Evolutionary conservation across 495 filamentous ascomycete genomes (phyloP), one percentile per base, ranked within the genome.

Genomic region (Hyaloscypha bicolor): DNA sequence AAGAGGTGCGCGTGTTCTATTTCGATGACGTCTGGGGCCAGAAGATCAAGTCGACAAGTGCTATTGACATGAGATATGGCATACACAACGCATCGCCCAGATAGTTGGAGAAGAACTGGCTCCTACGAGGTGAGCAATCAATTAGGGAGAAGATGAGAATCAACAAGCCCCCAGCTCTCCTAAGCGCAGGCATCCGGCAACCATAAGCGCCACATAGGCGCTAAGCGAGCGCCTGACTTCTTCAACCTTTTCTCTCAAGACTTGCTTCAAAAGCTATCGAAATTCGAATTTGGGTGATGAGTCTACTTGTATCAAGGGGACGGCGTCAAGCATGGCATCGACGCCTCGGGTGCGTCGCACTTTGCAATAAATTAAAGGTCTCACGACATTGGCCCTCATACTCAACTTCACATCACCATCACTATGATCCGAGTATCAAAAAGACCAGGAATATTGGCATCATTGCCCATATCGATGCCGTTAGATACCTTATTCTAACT

Each of bases 381-480:
- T 19, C 42, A 48, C 42, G 42, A 1, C 9, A 48, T 48, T 48
- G 42, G 42, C 9, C 42, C 42, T 48, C 42, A 60, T 70, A 55
- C 31, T 68, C 62, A n/a, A 52, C 53, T 6, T 65, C 68, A 6
- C 60, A 64, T 6, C 65, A 62, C 21, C 61, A 69, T 6, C 65
- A 62, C 16, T 57, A 69, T 59, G 60, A 69, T 16, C 55, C 77
- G 29, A 76, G 70, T 39, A 76, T 80, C 16, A 72, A 79, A 22
- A 78, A 73, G 64, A 95, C 94, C 59, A 84, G 95, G 67, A 99
- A 99, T 75, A 97, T 99, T 79, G 96, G 96, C 48, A 99, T 99
- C 68, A 97, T 99, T 76, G 96, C 96, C 45, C 96, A 99, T 78
- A 97, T 98, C 67, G 96, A 98, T 87, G 96, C 96, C 56, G 91